A percentile compares a stretch with the other conserved stretches of the same genome.
Conservation (phyloP, 352 stramenopile species). For the Peronospora farinosa region DNA sequence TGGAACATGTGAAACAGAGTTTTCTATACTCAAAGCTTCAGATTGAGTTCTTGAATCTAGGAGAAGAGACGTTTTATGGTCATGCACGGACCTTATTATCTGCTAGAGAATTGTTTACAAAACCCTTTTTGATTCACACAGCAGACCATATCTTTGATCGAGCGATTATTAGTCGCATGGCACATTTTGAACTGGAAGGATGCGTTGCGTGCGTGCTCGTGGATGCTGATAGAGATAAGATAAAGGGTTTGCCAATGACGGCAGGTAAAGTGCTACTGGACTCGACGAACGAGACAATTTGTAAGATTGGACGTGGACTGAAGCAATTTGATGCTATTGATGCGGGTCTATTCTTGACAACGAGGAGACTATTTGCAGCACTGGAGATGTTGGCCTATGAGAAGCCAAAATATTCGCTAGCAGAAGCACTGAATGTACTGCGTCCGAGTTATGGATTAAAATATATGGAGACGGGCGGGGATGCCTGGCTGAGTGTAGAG, state of each 20-base stretch:
- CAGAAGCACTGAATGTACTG: slow-evolving; percentile 75
- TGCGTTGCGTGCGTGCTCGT: slow-evolving; percentile 72
- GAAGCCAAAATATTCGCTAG: slow-evolving; percentile 79
- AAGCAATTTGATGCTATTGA: slow-evolving; percentile 76
- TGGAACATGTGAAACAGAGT: slow-evolving; percentile 70
- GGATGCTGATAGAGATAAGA: slow-evolving; percentile 56
- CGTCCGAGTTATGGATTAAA: slow-evolving; percentile 71
- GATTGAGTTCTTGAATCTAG: slow-evolving; percentile 83
- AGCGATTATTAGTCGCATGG: slow-evolving; percentile 57
- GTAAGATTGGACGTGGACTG: slow-evolving; percentile 59
- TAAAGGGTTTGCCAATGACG: slow-evolving; percentile 51
- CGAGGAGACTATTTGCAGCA: slow-evolving; percentile 60
- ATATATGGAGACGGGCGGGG: slow-evolving; percentile 53
- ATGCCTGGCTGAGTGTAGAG: slow-evolving; percentile 77
- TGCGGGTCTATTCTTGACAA: slow-evolving; percentile 70
- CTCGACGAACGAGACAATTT: slow-evolving; percentile 39
- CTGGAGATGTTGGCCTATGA: slow-evolving; percentile 81
- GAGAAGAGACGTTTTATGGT: slow-evolving; percentile 65
- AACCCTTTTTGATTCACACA: slow-evolving; percentile 84
- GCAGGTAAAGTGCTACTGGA: slow-evolving; percentile 65
- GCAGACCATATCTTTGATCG: slow-evolving; percentile 83
- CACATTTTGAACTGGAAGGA: slow-evolving; percentile 63
- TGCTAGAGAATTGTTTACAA: slow-evolving; percentile 67
- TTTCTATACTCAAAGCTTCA: slow-evolving; percentile 68
- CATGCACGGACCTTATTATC: slow-evolving; percentile 70